Evolutionary conservation across 805 yeast genomes (phyloP).

Genomic region (Metschnikowia henanensis): DNA sequence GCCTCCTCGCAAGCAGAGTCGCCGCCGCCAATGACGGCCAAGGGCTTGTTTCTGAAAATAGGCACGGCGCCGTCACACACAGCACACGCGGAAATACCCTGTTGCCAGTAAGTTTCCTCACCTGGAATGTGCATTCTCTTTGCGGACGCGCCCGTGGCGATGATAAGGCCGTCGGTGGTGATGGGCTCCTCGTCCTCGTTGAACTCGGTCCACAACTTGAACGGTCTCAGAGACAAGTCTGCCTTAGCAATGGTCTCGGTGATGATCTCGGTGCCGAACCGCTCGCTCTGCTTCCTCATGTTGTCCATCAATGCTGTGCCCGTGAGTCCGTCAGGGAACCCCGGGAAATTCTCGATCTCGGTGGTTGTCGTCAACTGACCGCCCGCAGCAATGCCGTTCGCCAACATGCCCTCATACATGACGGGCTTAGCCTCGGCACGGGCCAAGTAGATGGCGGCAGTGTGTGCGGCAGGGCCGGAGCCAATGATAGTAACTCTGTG

Average conservation of each 20-base stretch:
- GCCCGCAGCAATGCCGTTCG: constrained; percentile 98
- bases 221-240: constrained; percentile 84
- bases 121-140: constrained; percentile 93
- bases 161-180: constrained; percentile 87
- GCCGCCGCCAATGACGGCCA: constrained; percentile 99
- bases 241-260: constrained; percentile 95
- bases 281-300: constrained; percentile 85
- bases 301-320: constrained; percentile 90
- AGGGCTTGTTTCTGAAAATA: constrained; percentile 95
- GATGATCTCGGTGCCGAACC: constrained; percentile 91
- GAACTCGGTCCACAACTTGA: constrained; percentile 96
- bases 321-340: constrained; percentile 90
- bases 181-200: constrained; percentile 89
- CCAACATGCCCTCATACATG: constrained; percentile 93
- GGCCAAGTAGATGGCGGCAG: constrained; percentile 96
- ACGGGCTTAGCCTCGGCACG: constrained; percentile 96
- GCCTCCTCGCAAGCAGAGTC: constrained; percentile 99
- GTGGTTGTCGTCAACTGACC: constrained; percentile 99
- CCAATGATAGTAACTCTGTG: constrained; percentile 87
- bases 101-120: constrained; percentile 98
- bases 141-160: constrained; percentile 99
- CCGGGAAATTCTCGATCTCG: constrained; percentile 98
- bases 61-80: constrained; percentile 99
- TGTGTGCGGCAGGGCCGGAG: constrained; percentile 99
- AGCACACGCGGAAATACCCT: constrained; percentile 99